Percentiles rank a stretch among this genome's conserved stretches.
phyloP scores from a whole-genome alignment of 805 yeast species.

The Yarrowia sp. region DNA sequence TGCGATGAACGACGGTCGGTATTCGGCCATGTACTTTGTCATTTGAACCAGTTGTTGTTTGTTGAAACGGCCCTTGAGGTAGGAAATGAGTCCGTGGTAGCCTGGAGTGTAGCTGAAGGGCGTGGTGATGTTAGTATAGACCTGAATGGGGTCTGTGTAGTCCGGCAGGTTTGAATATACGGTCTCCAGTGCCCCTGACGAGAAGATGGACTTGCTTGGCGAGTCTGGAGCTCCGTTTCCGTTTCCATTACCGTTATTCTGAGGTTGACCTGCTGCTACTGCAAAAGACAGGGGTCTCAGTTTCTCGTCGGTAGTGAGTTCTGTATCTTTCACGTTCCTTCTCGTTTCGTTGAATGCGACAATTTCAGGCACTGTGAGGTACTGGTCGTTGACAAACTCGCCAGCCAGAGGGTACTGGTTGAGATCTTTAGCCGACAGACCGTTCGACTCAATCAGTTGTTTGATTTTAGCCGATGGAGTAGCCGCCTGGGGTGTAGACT shows the following conservation, averaged over 20 bases:
- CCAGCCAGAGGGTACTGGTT: slow-evolving; percentile 9
- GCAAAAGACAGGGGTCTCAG: slow-evolving; percentile 13
- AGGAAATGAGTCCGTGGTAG: slow-evolving; percentile 79
- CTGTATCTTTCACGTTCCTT: slow-evolving; percentile 12
- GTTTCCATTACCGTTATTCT: slow-evolving; percentile 13
- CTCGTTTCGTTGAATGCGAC: slow-evolving; percentile 14
- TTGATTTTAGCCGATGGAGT: slow-evolving; percentile 28
- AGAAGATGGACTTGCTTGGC: slow-evolving; percentile 24
- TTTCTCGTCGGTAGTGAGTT: slow-evolving; percentile 23
- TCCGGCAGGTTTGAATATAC: slow-evolving; percentile 34
- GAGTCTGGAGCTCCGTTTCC: slow-evolving; percentile 33
- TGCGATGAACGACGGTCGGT: slow-evolving; percentile 91
- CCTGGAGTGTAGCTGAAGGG: slow-evolving; percentile 94
- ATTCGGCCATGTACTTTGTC: slow-evolving; percentile 88
- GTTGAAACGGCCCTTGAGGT: slow-evolving; percentile 73
- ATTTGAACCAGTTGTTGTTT: slow-evolving; percentile 74
- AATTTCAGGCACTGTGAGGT: slow-evolving; percentile 22
- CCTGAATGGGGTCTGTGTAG: slow-evolving; percentile 40
- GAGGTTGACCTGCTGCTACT: slow-evolving; percentile 18
- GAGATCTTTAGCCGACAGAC: slow-evolving; percentile 16
- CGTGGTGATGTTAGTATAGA: slow-evolving; percentile 72
- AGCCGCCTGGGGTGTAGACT: slow-evolving; percentile 15
- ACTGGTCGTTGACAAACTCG: slow-evolving; percentile 16
- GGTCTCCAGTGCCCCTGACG: slow-evolving; percentile 12
- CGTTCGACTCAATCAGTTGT: slow-evolving; percentile 29